Evolutionary conservation across 208 protist genomes (phyloP), one percentile per base, ranked within the genome.

Genomic region (Leishmania guyanensis): DNA sequence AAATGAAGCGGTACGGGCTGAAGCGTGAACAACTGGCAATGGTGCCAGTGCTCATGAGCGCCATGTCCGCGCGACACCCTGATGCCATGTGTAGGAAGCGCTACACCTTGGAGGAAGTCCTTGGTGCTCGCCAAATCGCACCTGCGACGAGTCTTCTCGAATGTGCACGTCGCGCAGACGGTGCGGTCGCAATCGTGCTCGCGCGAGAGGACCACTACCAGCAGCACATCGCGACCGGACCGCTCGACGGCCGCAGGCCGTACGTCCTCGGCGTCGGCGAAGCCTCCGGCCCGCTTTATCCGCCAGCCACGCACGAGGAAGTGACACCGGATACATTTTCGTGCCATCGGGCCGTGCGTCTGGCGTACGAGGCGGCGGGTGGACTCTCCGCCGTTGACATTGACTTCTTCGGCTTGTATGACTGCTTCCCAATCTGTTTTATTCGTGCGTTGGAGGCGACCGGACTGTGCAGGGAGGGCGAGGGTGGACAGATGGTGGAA

Each of bases 401-500:
- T 73, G 83, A 89, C 48, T 96, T 94, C 79, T 96, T 96, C 84
- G 92, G 92, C 51, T 81, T 94, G 20, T 96, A 96, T 65, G 92
- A 96, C 81, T 96, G 92, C 83, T 94, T 96, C 79, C 92, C 92
- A 3, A 96, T 96, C 50, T 96, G 92, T 77, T 80, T 96, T 29
- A 92, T 94, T 62, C 91, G 91, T 39, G 90, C 92, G 0, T 76
- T 96, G 75, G 92, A 96, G 84, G 83, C 81, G 20, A 84, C 90
- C 9, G 91, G 92, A 20, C 75, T 96, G 43, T 92, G 88, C 71
- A 79, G 77, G 43, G 86, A 89, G 43, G 92, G 92, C 22, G 78
- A 93, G 72, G 92, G 91, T 17, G 93, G 91, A 2, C 81, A 71
- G 62, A 90, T 87, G 56, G 83, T 96, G 16, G 90, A 94, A 72